Percentiles rank a stretch among this genome's conserved stretches.
phyloP scores from a whole-genome alignment of 2,329 filamentous ascomycete genomes.

The Truncatella angustata region DNA sequence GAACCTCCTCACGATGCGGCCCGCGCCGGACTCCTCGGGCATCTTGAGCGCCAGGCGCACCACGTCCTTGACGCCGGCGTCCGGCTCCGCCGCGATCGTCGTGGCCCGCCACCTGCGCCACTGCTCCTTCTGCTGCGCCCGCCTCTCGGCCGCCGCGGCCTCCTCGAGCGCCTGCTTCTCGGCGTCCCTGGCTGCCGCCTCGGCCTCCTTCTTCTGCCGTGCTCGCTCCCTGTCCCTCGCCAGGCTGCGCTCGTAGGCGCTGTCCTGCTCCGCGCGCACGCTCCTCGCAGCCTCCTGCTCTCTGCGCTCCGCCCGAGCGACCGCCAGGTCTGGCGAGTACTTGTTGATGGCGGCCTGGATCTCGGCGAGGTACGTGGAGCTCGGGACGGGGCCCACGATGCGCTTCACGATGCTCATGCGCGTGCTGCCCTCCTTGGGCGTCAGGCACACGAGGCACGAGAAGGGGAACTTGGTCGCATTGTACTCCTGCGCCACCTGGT shows the following conservation, averaged over 20 bases:
- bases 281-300: conserved; percentile 80
- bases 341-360: conserved; percentile 71
- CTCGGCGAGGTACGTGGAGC: conserved; percentile 72
- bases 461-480: conserved; percentile 93
- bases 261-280: conserved; percentile 85
- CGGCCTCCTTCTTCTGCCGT: conserved; percentile 72
- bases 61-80: conserved; percentile 57
- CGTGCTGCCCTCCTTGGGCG: conserved; percentile 77
- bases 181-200: conserved; percentile 65
- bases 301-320: conserved; percentile 71
- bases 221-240: conserved; percentile 85
- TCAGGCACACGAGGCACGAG: conserved; percentile 80
- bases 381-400: conserved; percentile 68
- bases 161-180: conserved; percentile 59
- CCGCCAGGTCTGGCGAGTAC: conserved; percentile 72
- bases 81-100: conserved; percentile 68
- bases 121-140: conserved; percentile 48
- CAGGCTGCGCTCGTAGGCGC: conserved; percentile 87
- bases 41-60: conserved; percentile 71
- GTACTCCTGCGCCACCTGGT: conserved; percentile 85
- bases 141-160: conserved; percentile 57
- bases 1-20: conserved; percentile 78
- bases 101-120: conserved; percentile 81
- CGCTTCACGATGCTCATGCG: conserved; percentile 89
- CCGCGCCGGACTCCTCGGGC: conserved; percentile 58